These are phyloP conservation scores for Salvia hispanica DNA, from an alignment of 257 asterid genomes.

Conservation along the genomic window DNA sequence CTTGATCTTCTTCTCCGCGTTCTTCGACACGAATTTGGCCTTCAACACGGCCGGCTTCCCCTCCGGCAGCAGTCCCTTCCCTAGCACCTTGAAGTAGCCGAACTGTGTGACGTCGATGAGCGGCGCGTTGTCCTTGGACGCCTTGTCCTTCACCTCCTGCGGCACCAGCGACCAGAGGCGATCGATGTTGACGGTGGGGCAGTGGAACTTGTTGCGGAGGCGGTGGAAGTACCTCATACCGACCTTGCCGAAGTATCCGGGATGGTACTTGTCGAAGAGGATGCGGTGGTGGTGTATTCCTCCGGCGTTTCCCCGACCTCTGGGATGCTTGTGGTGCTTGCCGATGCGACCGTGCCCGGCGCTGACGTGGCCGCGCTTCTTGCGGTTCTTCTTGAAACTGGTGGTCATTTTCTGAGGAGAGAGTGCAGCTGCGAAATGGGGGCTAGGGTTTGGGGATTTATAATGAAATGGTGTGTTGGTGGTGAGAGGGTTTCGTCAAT, in stretches of 20 bases:
- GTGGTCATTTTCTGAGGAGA: conserved; percentile 51
- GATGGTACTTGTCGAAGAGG: conserved; percentile 79
- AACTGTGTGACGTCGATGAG: conserved; percentile 59
- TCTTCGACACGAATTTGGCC: conserved; percentile 62
- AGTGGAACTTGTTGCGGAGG: conserved; percentile 61
- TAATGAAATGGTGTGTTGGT: conserved; percentile 11
- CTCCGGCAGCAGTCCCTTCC: conserved; percentile 54
- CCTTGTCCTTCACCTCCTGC: conserved; percentile 62
- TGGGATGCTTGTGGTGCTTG: conserved; percentile 80
- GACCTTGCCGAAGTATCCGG: conserved; percentile 72
- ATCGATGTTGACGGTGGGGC: conserved; percentile 70
- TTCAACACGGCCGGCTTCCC: conserved; percentile 54
- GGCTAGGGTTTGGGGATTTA: conserved; percentile 38
- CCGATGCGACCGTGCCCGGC: conserved; percentile 85
- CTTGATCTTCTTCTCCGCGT: conserved; percentile 67
- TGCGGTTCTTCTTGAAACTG: conserved; percentile 68
- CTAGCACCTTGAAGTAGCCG: conserved; percentile 72
- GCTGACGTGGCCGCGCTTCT: conserved; percentile 85
- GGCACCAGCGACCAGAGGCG: conserved; percentile 63
- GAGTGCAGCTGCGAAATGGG: conserved; percentile 26
- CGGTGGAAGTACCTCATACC: conserved; percentile 74
- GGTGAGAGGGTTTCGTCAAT: conserved; percentile 26
- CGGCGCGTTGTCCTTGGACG: conserved; percentile 47
- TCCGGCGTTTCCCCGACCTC: conserved; percentile 79
- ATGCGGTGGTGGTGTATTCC: conserved; percentile 86